Evolutionary conservation across 768 basidiomycete species (phyloP), one percentile per base, ranked within the genome.

Genomic region (Panus rudis): DNA sequence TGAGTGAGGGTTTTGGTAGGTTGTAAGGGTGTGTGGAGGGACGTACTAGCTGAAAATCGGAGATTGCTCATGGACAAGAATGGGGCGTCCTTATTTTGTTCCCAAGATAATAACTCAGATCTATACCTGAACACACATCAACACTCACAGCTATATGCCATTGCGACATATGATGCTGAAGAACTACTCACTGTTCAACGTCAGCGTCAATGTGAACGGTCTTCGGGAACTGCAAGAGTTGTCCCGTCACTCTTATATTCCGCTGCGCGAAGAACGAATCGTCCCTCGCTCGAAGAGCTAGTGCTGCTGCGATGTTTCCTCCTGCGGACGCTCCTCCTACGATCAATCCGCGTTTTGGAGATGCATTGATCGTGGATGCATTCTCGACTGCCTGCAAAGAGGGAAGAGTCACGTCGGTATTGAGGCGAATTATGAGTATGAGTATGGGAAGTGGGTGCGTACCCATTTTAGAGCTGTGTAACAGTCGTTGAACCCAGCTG

Each of bases 391-490:
- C 28, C 28, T 30, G 28, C 28, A n/a, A n/a, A n/a, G n/a, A n/a
- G 10, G 10, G 28, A 30, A n/a, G 10, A n/a, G 28, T 30, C 28
- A 30, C n/a, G n/a, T n/a, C n/a, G n/a, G n/a, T n/a, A 30, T 10
- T n/a, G 28, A 30, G 28, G 28, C n/a, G 28, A n/a, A 10, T n/a
- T 30, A n/a, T n/a, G n/a, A n/a, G n/a, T n/a, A n/a, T 30, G 10
- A 10, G 28, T 30, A 30, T 10, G n/a, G n/a, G 10, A 10, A n/a
- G 28, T 30, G 28, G n/a, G 33, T 24, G 43, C 47, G 3, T 20
- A 58, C 58, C 57, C 57, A 59, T 50, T 59, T 53, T 30, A 60
- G 28, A 4, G 51, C 53, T 13, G 48, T 48, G 30, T 48, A 59
- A 14, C 45, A 47, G 25, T 60, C 55, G 39, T 58, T 44, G 10